These are phyloP conservation scores for Citrus australasica DNA, from an alignment of 345 rosid genomes.

Conservation along the genomic window DNA sequence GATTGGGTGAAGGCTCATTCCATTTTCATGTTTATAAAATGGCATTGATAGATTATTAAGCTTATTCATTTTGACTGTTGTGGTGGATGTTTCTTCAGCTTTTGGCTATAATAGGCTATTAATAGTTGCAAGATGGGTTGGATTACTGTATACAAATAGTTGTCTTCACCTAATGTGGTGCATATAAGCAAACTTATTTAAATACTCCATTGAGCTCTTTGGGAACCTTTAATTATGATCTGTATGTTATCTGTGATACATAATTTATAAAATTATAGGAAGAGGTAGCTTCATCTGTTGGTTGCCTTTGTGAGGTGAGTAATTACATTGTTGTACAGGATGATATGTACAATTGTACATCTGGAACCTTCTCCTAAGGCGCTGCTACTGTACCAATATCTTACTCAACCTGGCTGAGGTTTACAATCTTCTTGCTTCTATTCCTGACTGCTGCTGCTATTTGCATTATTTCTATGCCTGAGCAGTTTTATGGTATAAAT, in stretches of 20 bases:
- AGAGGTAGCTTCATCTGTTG: conserved; percentile 40
- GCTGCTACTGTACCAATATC: conserved; percentile 47
- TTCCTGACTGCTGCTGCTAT: conserved; percentile 22
- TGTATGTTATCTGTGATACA: background rate
- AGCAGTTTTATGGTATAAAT: background rate
- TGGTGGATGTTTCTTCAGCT: background rate
- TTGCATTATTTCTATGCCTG: conserved; percentile 14
- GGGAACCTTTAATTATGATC: conserved; percentile 8
- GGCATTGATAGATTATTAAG: background rate
- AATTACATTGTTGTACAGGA: conserved; percentile 67
- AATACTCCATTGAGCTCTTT: background rate
- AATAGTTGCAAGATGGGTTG: background rate
- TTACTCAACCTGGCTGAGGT: conserved; percentile 58
- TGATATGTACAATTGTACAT: conserved; percentile 36
- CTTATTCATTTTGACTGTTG: background rate
- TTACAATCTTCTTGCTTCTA: conserved; percentile 38
- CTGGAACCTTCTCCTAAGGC: conserved; percentile 52
- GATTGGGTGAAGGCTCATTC: background rate
- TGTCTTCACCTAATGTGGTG: background rate
- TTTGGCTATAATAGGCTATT: background rate
- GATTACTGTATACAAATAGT: background rate
- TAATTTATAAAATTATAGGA: conserved; percentile 25
- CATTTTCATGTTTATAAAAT: background rate
- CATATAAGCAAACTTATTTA: background rate
- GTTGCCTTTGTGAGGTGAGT: conserved; percentile 60